Conservation (phyloP, 2,329 filamentous ascomycete species). For the Talaromyces atroroseus region DNA sequence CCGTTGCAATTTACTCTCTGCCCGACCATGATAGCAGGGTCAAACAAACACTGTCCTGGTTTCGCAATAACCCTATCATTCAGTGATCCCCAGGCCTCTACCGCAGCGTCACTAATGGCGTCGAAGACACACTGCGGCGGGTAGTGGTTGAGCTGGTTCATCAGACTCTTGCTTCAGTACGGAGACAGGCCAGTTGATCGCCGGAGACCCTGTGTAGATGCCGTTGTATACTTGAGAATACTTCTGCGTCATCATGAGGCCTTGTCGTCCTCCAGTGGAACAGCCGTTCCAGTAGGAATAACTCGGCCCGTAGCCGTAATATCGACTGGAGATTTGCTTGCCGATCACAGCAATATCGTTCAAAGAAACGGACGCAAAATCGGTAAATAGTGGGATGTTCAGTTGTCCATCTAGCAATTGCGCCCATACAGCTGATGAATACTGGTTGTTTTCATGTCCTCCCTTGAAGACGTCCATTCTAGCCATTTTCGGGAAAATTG, state of each 20-base stretch:
- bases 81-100: constrained; percentile 10
- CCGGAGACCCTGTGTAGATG: constrained; percentile 40
- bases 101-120: constrained; percentile 1
- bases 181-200: constrained; percentile 26
- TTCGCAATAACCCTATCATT: constrained; percentile 15
- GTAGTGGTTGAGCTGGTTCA: neutral
- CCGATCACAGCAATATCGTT: neutral
- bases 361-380: neutral
- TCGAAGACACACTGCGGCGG: constrained; percentile 9
- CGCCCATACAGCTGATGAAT: too few species aligned
- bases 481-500: constrained; percentile 28
- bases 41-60: neutral
- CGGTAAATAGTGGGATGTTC: neutral
- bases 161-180: constrained; percentile 14
- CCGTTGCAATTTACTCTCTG: neutral
- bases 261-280: constrained; percentile 43
- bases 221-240: constrained; percentile 44
- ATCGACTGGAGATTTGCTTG: constrained; percentile 14
- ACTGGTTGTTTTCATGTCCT: too few species aligned
- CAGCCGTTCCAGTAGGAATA: constrained; percentile 44
- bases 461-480: constrained; percentile 33
- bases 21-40: neutral
- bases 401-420: too few species aligned
- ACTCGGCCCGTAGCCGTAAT: constrained; percentile 26
- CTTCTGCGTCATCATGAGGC: constrained; percentile 38